Base-by-base conservation (phyloP, 768 basidiomycete species). In the Rubroboletus satanas region DNA sequence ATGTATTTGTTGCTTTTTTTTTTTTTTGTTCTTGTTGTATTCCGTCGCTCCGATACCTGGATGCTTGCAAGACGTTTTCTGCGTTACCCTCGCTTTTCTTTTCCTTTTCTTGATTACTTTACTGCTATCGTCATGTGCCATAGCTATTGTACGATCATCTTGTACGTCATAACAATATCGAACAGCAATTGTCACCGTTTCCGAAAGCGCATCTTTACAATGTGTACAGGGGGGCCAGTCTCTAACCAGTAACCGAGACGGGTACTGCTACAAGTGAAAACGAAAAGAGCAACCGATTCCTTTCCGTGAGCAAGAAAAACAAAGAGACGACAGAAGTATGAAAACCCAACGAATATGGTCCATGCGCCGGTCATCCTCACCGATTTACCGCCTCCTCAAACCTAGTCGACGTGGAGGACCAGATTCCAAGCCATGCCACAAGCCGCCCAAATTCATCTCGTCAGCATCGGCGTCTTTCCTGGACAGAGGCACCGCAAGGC, bases 361-460 rank as follows among this genome's bases (percentile, higher is more conserved):
- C 46, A 46, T 23, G 28, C n/a, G n/a, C n/a, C 15, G 8, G 0
- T 15, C 42, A 5, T 39, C 46, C 35, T 49, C 23, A 37, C 36
- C 31, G 18, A 33, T 23, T 58, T 23, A 64, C 28, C 57, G 55
- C 38, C 50, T 49, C 36, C 59, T 52, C 48, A 51, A 33, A 12
- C 60, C 57, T 14, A 14, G 42, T 47, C 45, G 57, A 48, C 51
- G 52, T 6, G 57, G 56, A 33, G 57, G 48, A 14, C 37, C 21
- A 31, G 26, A 49, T 28, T 59, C 55, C 4, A 58, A 32, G 12
- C 36, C 57, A 17, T 45, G 47, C 60, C 56, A 56, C 28, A 28
- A 18, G 8, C 61, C 59, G 32, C 54, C 52, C 18, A 73, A 26
- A 26, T 73, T 71, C 43, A 71, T n/a, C n/a, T 73, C 71, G n/a